A percentile compares a stretch with the other conserved stretches of the same genome.
Conservation (phyloP, 2,329 filamentous ascomycete genomes). For the Fusarium illudens region DNA sequence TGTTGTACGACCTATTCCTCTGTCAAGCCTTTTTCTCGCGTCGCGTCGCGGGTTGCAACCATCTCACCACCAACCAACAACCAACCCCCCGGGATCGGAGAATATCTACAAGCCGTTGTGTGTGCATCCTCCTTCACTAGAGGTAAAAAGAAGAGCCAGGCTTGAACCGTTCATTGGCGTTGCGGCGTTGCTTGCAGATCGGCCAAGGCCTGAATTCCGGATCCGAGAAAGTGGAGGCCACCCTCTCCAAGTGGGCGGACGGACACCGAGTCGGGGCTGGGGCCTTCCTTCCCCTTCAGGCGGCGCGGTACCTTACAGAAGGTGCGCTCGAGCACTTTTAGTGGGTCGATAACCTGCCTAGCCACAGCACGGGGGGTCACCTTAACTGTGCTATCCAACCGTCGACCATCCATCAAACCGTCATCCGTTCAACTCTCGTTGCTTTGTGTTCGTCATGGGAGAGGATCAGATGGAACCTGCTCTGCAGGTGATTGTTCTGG, state of each 20-base stretch:
- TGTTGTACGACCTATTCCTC: no score
- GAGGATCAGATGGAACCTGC: conserved; percentile 54
- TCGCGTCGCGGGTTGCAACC: not conserved
- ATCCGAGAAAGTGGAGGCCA: conserved; percentile 3
- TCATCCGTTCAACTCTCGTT: conserved; percentile 16
- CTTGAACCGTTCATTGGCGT: conserved; percentile 1
- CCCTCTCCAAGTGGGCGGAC: conserved; percentile 7
- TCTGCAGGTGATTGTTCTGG: conserved; percentile 78
- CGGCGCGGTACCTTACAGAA: conserved; percentile 31
- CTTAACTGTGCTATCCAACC: conserved; percentile 6
- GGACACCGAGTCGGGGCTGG: conserved; percentile 28
- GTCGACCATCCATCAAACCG: conserved; percentile 3
- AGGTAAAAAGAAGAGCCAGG: not conserved
- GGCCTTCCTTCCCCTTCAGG: conserved; percentile 17
- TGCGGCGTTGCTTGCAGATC: conserved; percentile 2
- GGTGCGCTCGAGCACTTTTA: conserved; percentile 11
- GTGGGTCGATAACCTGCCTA: conserved; percentile 25
- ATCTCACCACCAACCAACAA: not conserved
- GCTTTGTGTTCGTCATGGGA: conserved; percentile 32
- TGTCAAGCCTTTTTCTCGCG: no score
- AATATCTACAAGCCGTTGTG: not conserved
- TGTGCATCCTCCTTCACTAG: not conserved
- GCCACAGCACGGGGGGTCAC: conserved; percentile 8
- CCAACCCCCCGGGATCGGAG: not conserved
- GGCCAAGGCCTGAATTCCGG: conserved; percentile 15